Evolutionary conservation across 2,329 filamentous ascomycete species (phyloP).

Genomic region (Xylaria digitata): DNA sequence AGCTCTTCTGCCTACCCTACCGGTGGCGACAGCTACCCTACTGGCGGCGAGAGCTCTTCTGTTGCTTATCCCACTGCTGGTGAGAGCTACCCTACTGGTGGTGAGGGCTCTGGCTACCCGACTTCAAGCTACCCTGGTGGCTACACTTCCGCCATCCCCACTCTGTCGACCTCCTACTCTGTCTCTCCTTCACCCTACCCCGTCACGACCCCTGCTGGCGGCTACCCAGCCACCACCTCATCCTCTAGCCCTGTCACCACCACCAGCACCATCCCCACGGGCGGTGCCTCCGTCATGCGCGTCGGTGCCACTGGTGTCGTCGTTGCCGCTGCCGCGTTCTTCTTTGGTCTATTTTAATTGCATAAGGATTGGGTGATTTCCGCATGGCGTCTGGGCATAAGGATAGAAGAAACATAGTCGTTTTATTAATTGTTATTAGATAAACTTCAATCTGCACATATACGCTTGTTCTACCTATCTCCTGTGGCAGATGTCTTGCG

Average conservation of each 20-base stretch:
- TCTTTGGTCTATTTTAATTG: slow-evolving; percentile 42
- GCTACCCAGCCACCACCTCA: slow-evolving; percentile 19
- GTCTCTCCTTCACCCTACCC: slow-evolving; percentile 17
- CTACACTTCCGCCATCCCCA: slow-evolving; percentile 15
- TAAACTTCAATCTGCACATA: slow-evolving; percentile 19
- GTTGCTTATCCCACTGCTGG: slow-evolving; percentile 10
- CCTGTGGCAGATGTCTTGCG: slow-evolving; percentile 20
- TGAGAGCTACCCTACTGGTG: slow-evolving; percentile 11
- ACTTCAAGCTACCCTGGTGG: neutral
- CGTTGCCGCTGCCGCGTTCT: slow-evolving; percentile 41
- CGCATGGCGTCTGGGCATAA: slow-evolving; percentile 33
- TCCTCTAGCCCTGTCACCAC: slow-evolving; percentile 21
- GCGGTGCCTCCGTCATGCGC: slow-evolving; percentile 35
- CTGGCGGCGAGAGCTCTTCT: slow-evolving; percentile 15
- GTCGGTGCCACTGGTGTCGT: slow-evolving; percentile 41
- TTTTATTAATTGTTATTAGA: slow-evolving; percentile 32
- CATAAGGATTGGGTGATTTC: slow-evolving; percentile 26
- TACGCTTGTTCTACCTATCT: slow-evolving; percentile 22
- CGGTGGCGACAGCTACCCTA: slow-evolving; percentile 11
- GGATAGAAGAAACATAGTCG: slow-evolving; percentile 29
- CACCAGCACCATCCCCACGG: slow-evolving; percentile 42
- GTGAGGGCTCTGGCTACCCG: slow-evolving; percentile 9
- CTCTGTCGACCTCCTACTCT: slow-evolving; percentile 30
- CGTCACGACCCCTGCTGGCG: slow-evolving; percentile 20
- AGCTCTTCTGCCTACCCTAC: slow-evolving; percentile 15